These are phyloP conservation scores for Mucor velutinosus DNA, from an alignment of 371 early-diverging fungal species.

Conservation along the genomic window DNA sequence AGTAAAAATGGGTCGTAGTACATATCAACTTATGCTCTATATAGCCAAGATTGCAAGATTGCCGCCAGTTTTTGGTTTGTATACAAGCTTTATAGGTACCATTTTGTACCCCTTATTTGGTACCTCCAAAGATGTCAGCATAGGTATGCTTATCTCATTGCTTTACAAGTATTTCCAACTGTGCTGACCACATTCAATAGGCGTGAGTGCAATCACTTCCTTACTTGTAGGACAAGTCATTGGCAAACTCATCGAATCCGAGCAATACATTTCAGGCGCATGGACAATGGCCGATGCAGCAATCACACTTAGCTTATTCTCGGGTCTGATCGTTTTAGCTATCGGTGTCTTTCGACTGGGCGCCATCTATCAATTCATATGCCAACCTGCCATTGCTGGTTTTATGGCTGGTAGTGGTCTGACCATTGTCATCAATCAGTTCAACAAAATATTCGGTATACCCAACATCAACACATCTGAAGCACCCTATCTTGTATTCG, in stretches of 20 bases:
- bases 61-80: slow-evolving; percentile 85
- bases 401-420: slow-evolving; percentile 79
- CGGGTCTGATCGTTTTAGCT: slow-evolving; percentile 63
- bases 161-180: not conserved
- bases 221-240: slow-evolving; percentile 70
- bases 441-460: slow-evolving; percentile 76
- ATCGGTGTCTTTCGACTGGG: slow-evolving; percentile 82
- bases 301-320: slow-evolving; percentile 60
- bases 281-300: slow-evolving; percentile 44
- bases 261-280: slow-evolving; percentile 36
- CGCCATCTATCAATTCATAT: slow-evolving; percentile 82
- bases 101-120: slow-evolving; percentile 79
- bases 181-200: slow-evolving; percentile 12
- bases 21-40: slow-evolving; percentile 2
- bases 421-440: slow-evolving; percentile 79
- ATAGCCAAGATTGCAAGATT: slow-evolving; percentile 79
- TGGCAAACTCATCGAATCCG: slow-evolving; percentile 42
- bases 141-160: slow-evolving; percentile 52
- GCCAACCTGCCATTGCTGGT: slow-evolving; percentile 72
- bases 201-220: slow-evolving; percentile 84
- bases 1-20: not conserved
- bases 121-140: slow-evolving; percentile 84
- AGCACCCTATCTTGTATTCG: slow-evolving; percentile 60
- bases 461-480: slow-evolving; percentile 65
- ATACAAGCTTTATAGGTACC: slow-evolving; percentile 81